Evolutionary conservation across 2,329 filamentous ascomycete genomes (phyloP), one percentile per base, ranked within the genome.

Genomic region (Paecilomyces dactylethromorphus): DNA sequence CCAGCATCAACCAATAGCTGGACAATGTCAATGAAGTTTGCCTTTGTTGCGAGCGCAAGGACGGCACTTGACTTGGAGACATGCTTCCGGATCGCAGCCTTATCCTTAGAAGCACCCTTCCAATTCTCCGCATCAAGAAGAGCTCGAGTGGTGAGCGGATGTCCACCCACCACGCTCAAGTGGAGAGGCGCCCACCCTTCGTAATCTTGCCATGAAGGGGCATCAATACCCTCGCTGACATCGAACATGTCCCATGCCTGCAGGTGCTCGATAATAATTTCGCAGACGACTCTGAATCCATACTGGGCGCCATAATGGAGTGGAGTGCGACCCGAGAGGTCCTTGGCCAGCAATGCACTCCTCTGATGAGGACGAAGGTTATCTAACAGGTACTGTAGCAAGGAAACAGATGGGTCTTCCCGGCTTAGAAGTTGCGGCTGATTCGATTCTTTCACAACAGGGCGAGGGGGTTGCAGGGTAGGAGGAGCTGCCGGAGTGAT

Each of bases 261-360:
- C 87, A 99, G 92, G 67, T 89, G 88, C 63, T 88, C 86, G 78
- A 97, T 92, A 64, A 97, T 84, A 24, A 92, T 82, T 69, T 96
- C 84, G 69, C 91, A 96, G 10, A 97, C 87, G n/a, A 91, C 85
- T 3, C 94, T 90, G 66, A 97, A 92, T 2, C 94, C 94, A 70
- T 95, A 96, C 71, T 97, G 92, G 0, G 94, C 93, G 2, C 92
- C 92, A 70, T 97, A 97, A 72, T 97, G 93, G 11, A 97, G 81
- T 1, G 93, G 92, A 13, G 93, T 82, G 3, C 93, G 88, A 2
- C 91, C 92, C 60, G 93, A 89, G 0, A 86, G 82, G 74, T 97
- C 93, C 60, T 83, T 86, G 12, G 84, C 83, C 55, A 83, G 79
- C 11, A 97, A 78, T 0, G 88, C 88, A 12, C 72, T 64, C 11